Base-by-base conservation (phyloP, 2,329 filamentous ascomycete species). In the Colletotrichum orchidophilum region DNA sequence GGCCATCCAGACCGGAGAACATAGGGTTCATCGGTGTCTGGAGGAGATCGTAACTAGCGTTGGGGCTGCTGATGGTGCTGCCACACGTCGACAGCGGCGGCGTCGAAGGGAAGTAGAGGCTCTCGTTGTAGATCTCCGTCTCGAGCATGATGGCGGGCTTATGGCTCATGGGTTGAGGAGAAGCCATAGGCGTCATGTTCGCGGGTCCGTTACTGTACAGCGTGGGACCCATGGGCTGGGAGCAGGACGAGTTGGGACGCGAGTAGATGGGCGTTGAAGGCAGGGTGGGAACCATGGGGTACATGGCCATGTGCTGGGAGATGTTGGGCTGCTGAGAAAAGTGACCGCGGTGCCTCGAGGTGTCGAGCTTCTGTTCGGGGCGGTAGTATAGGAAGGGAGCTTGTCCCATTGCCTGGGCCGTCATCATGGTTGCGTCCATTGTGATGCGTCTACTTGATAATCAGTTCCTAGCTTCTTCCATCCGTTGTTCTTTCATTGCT, bases 381-480 rank as follows among this genome's bases (percentile, higher is more conserved):
- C 90, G 92, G 86, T 96, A 97, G 87, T 95, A 96, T 88, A 93
- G 95, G 87, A 95, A 97, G 70, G 93, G 86, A 75, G 91, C 89
- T 83, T 93, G 92, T 73, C 88, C 90, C 87, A 93, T 90, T 77
- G 87, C 81, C 81, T 88, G 90, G 77, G 83, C 79, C 33, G 78
- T 75, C 84, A 88, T 87, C 84, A 88, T 84, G 74, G 81, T 86
- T 77, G 88, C 82, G 78, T 94, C 92, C 92, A 94, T 94, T 85
- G 83, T 82, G 80, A 75, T 75, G 61, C 76, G 74, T 76, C 74
- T 77, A 75, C 29, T 69, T 55, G 70, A 61, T 70, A 63, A 67
- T 77, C 64, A 76, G 76, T 70, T 73, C 58, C 59, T 64, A 61
- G 15, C 24, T 12, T 70, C 63, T 60, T n/a, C 13, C 21, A 33